Percentiles rank a stretch among this genome's conserved stretches.
Conservation (phyloP, 306 rosid genomes). For the Trifolium pratense region DNA sequence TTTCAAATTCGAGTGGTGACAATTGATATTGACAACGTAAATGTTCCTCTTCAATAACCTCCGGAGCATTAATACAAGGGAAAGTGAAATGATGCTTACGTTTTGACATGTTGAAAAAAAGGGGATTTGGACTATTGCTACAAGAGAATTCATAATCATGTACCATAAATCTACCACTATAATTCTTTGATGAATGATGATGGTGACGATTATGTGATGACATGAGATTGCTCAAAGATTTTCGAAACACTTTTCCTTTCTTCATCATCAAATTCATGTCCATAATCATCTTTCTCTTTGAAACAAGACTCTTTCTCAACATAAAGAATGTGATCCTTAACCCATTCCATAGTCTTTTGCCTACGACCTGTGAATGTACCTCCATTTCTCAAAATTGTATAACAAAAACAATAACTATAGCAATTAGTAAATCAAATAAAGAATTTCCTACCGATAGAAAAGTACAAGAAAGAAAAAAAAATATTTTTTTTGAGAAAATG, state of each 20-base stretch:
- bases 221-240: constrained; percentile 57
- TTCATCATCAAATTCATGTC: constrained; percentile 66
- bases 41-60: constrained; percentile 38
- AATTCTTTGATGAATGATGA: constrained; percentile 14
- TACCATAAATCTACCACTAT: constrained; percentile 39
- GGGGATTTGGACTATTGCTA: constrained; percentile 62
- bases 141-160: constrained; percentile 73
- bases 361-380: constrained; percentile 27
- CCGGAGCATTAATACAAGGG: constrained; percentile 55
- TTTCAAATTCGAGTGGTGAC: neutral
- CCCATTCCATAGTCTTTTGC: constrained; percentile 59
- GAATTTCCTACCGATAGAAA: neutral
- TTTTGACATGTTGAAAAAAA: constrained; percentile 52
- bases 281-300: constrained; percentile 64
- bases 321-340: constrained; percentile 56
- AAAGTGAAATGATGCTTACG: constrained; percentile 56
- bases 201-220: constrained; percentile 20
- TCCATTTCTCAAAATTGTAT: constrained; percentile 37
- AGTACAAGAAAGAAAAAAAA: too few species aligned
- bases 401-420: neutral
- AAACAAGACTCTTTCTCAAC: constrained; percentile 57
- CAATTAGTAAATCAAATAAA: neutral
- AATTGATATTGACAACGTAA: neutral
- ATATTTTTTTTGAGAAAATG: too few species aligned
- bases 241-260: constrained; percentile 56